Base-by-base conservation (phyloP, 2,329 filamentous ascomycete species). In the Paraphoma sp. region DNA sequence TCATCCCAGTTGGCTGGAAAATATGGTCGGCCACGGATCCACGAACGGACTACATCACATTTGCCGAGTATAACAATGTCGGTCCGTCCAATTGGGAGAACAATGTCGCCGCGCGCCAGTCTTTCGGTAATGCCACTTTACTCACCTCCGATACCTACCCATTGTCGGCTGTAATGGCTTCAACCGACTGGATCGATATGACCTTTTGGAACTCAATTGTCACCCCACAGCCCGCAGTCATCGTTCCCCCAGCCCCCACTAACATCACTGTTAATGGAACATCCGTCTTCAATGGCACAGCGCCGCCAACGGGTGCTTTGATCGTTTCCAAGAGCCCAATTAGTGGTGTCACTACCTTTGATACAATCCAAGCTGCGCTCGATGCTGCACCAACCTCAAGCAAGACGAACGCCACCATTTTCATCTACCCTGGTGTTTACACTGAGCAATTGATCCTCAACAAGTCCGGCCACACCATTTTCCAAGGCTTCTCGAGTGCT, bases 1-100 rank as follows among this genome's bases (percentile, higher is more conserved):
- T 89, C 63, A 86, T 87, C 64, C 61, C 79, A 0, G 81, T 81
- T 0, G 87, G 86, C 0, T 89, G 87, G 86, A 74, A 68, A 5
- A 67, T 78, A 16, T 89, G 86, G 86, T 81, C 81, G 53, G 72
- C 64, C 1, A 78, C 78, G 1, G 76, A 81, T 48, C 73, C 79
- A 17, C 77, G 80, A 31, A 86, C 83, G 1, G 77, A 73, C 33
- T 72, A 83, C 45, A 81, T 88, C 2, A 73, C 78, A 30, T 88
- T 85, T 53, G 83, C 76, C 7, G 87, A 89, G 76, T 88, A 83
- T 66, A 76, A 67, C 23, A 89, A 89, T 69, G 79, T 79, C 0
- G 87, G 87, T 3, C 72, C 73, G 28, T 63, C 60, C 1, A 70
- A 68, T 45, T 76, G 73, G 73, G 66, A 77, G 62, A 71, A 72